Evolutionary conservation across 306 rosid species (phyloP).

Genomic region (Acacia crassicarpa): DNA sequence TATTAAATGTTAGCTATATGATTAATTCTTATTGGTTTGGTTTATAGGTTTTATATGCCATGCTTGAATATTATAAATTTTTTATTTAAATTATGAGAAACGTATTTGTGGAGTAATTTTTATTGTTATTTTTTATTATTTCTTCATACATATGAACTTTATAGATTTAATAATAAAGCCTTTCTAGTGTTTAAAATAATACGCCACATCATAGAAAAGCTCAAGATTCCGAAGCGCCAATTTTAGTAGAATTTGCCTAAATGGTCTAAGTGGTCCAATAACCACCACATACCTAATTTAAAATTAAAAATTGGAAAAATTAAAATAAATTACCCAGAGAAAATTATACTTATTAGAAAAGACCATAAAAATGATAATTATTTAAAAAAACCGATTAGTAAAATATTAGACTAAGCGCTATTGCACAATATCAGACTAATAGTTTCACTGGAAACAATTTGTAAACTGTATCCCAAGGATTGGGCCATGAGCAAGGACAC

Average conservation of each 20-base stretch:
- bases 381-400: rapidly evolving
- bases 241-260: background rate
- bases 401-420: too few species aligned
- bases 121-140: background rate
- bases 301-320: too few species aligned
- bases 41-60: background rate
- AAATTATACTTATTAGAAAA: too few species aligned
- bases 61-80: background rate
- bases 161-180: too few species aligned
- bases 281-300: background rate
- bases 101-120: background rate
- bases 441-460: too few species aligned
- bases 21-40: background rate
- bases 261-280: background rate
- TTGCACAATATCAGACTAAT: too few species aligned
- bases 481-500: too few species aligned
- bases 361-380: too few species aligned
- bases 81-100: background rate
- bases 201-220: background rate
- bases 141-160: background rate
- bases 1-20: background rate
- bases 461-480: too few species aligned
- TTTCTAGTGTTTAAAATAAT: too few species aligned
- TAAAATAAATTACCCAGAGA: too few species aligned
- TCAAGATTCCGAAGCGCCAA: background rate